phyloP scores from a whole-genome alignment of 768 basidiomycete genomes.

The Tricholoma hemisulphureum region DNA sequence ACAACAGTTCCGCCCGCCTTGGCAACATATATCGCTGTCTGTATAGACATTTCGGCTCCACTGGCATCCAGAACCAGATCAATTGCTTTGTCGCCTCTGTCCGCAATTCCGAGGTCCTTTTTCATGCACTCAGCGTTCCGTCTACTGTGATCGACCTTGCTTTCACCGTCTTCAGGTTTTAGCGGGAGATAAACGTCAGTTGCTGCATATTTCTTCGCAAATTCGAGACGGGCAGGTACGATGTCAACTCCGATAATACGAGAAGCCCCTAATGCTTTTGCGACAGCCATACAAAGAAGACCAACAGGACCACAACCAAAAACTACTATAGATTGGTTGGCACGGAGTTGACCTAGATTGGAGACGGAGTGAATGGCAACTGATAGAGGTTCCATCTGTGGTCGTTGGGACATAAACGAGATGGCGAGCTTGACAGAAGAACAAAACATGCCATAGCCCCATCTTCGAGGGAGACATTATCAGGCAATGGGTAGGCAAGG shows the following conservation, averaged over 20 bases:
- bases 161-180: slow-evolving; percentile 59
- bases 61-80: slow-evolving; percentile 91
- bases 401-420: not conserved
- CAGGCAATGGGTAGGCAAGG: slow-evolving; percentile 79
- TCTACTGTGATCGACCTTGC: slow-evolving; percentile 65
- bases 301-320: slow-evolving; percentile 90
- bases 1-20: slow-evolving; percentile 75
- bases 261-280: slow-evolving; percentile 85
- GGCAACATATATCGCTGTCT: slow-evolving; percentile 76
- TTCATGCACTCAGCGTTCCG: slow-evolving; percentile 70
- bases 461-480: slow-evolving; percentile 85
- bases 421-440: not conserved
- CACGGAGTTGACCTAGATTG: slow-evolving; percentile 68
- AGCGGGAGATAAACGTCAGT: slow-evolving; percentile 72
- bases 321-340: slow-evolving; percentile 74
- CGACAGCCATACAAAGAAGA: slow-evolving; percentile 93
- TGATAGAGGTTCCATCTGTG: slow-evolving; percentile 89
- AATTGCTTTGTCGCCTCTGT: slow-evolving; percentile 67
- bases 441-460: slow-evolving; percentile 75
- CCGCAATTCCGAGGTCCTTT: slow-evolving; percentile 61
- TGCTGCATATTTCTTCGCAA: slow-evolving; percentile 83
- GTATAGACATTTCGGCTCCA: slow-evolving; percentile 90
- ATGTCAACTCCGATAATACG: slow-evolving; percentile 86
- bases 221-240: slow-evolving; percentile 70
- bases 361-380: slow-evolving; percentile 89